Base-by-base conservation (phyloP, 495 filamentous ascomycete species). In the Pseudotulostoma volvatum region DNA sequence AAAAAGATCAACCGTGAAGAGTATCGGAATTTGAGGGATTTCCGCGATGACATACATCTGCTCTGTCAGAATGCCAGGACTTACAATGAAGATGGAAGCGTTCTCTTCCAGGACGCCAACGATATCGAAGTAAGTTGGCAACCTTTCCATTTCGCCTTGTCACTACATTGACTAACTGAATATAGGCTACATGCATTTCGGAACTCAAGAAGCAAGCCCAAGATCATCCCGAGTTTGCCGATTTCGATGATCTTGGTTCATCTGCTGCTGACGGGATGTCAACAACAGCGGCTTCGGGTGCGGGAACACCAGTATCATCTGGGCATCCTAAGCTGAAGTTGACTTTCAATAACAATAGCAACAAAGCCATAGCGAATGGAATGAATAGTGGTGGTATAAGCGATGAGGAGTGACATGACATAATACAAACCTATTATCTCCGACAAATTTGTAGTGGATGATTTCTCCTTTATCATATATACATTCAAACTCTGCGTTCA, bases 1-100 rank as follows among this genome's bases (percentile, higher is more conserved):
- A 85, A 79, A 55, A 86, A 82, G 64, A 92, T 97, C 57, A 93
- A 93, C 64, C 84, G 79, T 45, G 79, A 87, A 43, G 82, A 95
- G 45, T 97, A 96, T 55, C 74, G 74, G 44, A 79, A 67, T 50
- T 57, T 94, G 40, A 75, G 64, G 44, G 81, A 83, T 44, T 82
- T 96, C 70, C 65, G 76, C 23, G 72, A 72, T 19, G 90, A 97
- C 51, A 74, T 97, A 41, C 71, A 75, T 33, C 61, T 82, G 39
- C 71, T 97, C 49, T 88, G 86, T 54, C 73, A 71, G 48, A 97
- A 97, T 62, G 93, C 88, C 43, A 67, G 83, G 50, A 87, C 79
- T 4, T 97, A 90, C 60, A 97, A 97, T 57, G 90, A 97, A 57
- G 90, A 95, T 51, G 79, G 75, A 31, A 94, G 86, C 59, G 56